phyloP scores from a whole-genome alignment of 352 stramenopile species.

The Globisporangium alternatum region DNA sequence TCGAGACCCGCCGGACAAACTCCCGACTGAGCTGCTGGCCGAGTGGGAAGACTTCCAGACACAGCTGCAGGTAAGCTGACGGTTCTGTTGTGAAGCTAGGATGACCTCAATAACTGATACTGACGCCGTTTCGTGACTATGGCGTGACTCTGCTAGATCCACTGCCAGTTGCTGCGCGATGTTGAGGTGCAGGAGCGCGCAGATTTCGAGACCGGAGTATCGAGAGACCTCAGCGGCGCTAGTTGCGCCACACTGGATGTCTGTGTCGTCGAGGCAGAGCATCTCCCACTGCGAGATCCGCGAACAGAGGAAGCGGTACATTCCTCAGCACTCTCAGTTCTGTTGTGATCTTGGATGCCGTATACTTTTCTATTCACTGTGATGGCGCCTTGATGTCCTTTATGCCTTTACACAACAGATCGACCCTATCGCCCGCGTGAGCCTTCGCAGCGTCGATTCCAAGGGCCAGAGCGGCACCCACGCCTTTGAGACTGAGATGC shows the following conservation, averaged over 20 bases:
- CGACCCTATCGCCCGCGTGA: conserved; percentile 50
- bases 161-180: conserved; percentile 22
- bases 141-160: conserved; percentile 13
- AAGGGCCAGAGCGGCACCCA: conserved; percentile 4
- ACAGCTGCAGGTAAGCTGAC: conserved; percentile 27
- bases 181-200: conserved; percentile 24
- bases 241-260: conserved; percentile 44
- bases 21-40: conserved; percentile 25
- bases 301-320: conserved; percentile 41
- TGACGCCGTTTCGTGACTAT: too few relatives aligned
- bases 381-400: not conserved
- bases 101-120: too few relatives aligned
- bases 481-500: conserved; percentile 31
- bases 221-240: conserved; percentile 19
- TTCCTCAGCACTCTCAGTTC: not conserved
- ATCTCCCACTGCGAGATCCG: conserved; percentile 51
- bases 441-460: conserved; percentile 19
- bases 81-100: too few relatives aligned
- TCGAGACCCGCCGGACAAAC: conserved; percentile 27
- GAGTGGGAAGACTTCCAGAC: conserved; percentile 30
- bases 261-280: conserved; percentile 36
- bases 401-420: conserved; percentile 29
- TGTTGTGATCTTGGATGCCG: not conserved
- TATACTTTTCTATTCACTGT: not conserved
- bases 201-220: conserved; percentile 28